These are phyloP conservation scores for Carpinus fangiana DNA, from an alignment of 306 rosid genomes.

Conservation along the genomic window DNA sequence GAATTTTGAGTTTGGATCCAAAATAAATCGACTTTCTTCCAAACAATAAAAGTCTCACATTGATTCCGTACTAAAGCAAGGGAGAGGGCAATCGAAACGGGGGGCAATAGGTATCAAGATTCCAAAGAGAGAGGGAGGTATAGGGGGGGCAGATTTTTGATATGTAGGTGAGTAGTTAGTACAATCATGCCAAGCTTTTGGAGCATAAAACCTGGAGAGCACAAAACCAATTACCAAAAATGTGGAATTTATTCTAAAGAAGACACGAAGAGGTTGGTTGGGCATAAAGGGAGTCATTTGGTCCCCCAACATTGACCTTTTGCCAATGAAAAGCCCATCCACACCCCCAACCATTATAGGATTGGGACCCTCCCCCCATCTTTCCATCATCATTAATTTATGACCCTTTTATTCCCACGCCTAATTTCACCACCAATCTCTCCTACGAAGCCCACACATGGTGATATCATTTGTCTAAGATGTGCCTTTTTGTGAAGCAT, in stretches of 20 bases:
- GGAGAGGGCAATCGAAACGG: no score
- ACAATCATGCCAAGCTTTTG: conserved; percentile 35
- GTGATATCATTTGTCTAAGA: conserved; percentile 42
- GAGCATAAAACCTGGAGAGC: conserved; percentile 53
- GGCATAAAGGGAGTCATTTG: conserved; percentile 48
- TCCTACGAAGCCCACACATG: conserved; percentile 46
- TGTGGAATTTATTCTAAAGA: conserved; percentile 31
- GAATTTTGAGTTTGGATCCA: no score
- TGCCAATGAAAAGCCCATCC: conserved; percentile 34
- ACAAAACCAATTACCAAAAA: conserved; percentile 37
- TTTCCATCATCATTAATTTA: conserved; percentile 37
- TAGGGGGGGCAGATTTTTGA: neutral
- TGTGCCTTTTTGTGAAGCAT: conserved; percentile 9
- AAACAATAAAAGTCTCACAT: no score
- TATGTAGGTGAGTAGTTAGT: conserved; percentile 14
- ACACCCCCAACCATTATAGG: conserved; percentile 5
- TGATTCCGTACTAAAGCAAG: no score
- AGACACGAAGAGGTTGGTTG: conserved; percentile 27
- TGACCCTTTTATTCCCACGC: conserved; percentile 54
- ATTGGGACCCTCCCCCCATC: conserved; percentile 44
- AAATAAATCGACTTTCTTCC: no score
- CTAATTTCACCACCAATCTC: conserved; percentile 36
- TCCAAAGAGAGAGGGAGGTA: no score
- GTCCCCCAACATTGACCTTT: conserved; percentile 40
- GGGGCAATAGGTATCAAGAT: no score